Base-by-base conservation (phyloP, 768 basidiomycete genomes). In the Boletus sp. region DNA sequence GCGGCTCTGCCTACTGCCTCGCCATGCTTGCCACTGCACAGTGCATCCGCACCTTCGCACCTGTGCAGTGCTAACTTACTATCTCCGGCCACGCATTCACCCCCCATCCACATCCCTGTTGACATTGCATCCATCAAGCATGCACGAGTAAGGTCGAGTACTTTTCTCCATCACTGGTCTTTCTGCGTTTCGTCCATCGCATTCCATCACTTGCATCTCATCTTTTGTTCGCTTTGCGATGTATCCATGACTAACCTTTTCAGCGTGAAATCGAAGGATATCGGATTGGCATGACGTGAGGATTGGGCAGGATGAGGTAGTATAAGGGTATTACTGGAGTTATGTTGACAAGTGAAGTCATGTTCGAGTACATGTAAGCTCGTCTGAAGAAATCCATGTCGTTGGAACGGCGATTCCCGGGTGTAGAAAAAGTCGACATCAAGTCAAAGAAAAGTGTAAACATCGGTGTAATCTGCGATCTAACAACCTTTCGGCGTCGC, bases 211-310 rank as follows among this genome's bases (percentile, higher is more conserved):
- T 42, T 30, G 33, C 52, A 27, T 46, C 3, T 21, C 19, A 17
- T 42, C 10, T 25, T 34, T 9, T 35, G 6, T 50, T 54, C 34
- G 21, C 15, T 42, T 51, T 61, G 37, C 52, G 50, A 43, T 53
- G 60, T 60, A 50, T 56, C 46, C 37, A 49, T 60, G 53, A 60
- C 71, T 72, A 47, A 72, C 67, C 58, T 61, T 70, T 71, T 57
- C 38, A 70, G 70, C 61, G 43, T 33, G 39, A 65, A 58, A 49
- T 25, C 34, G 52, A 55, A 47, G 41, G 61, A 39, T 32, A 44
- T 39, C 27, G 29, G 45, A 50, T 38, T 47, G 37, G 49, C 17
- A 52, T 42, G 23, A 32, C n/a, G 39, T 14, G 55, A 50, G 15
- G 40, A 30, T 38, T 49, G 39, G 25, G 23, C 30, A 37, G 17